Conservation (phyloP, 2,329 filamentous ascomycete species). For the Monilinia fructigena region DNA sequence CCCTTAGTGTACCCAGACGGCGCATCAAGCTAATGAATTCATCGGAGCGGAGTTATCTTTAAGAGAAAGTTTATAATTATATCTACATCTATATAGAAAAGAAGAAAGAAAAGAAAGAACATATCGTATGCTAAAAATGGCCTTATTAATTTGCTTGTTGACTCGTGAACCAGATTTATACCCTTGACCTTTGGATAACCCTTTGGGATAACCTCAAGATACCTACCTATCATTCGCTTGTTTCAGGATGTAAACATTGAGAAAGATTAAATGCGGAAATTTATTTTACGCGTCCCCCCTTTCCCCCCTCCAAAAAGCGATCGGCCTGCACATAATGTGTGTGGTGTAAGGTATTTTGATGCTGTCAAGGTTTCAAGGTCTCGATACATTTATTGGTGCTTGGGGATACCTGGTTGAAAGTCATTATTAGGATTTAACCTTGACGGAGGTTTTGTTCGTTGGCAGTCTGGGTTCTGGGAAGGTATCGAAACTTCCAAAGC, state of each 20-base stretch:
- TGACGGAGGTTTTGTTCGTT: background rate
- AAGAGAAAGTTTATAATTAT: background rate
- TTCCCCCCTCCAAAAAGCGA: background rate
- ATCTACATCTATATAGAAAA: background rate
- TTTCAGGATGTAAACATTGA: conserved; percentile 18
- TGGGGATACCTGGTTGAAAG: background rate
- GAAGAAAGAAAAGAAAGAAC: background rate
- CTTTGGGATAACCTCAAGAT: background rate
- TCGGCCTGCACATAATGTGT: background rate
- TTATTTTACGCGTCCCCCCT: background rate
- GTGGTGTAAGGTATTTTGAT: background rate
- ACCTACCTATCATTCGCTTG: background rate
- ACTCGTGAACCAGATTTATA: conserved; percentile 18
- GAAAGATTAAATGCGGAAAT: conserved; percentile 3
- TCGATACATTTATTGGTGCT: background rate
- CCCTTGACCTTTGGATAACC: background rate
- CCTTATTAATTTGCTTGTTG: background rate
- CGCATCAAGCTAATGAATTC: background rate
- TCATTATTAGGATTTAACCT: too few relatives aligned
- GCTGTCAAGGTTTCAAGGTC: conserved; percentile 9
- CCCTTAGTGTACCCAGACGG: background rate
- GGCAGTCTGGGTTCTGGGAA: background rate
- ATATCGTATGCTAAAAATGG: background rate
- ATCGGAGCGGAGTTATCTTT: background rate
- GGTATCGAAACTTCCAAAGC: background rate